phyloP scores from a whole-genome alignment of 2,329 filamentous ascomycete genomes.

The Colletotrichum tanaceti region DNA sequence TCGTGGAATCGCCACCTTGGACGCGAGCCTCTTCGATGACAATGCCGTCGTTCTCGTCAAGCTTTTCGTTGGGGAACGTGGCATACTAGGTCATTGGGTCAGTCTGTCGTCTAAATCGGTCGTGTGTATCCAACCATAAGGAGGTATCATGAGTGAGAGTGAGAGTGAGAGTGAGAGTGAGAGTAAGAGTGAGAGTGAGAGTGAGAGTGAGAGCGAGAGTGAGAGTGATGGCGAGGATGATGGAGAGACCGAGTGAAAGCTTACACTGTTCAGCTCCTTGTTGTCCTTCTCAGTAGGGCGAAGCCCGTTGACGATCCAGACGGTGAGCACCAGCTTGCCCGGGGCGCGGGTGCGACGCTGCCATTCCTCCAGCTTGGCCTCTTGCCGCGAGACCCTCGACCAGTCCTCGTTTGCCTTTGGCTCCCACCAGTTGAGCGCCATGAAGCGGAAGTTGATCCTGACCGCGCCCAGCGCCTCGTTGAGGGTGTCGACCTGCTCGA shows the following conservation, averaged over 20 bases:
- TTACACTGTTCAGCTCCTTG: conserved; percentile 32
- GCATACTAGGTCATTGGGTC: conserved; percentile 21
- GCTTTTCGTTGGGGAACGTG: conserved; percentile 33
- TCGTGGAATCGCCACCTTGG: conserved; percentile 41
- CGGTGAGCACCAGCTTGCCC: conserved; percentile 25
- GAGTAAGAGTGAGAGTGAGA: too few relatives aligned
- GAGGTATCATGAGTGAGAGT: too few relatives aligned
- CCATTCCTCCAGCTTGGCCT: conserved; percentile 30
- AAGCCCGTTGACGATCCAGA: conserved; percentile 31
- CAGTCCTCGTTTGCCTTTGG: conserved; percentile 30
- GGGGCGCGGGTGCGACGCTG: conserved; percentile 20
- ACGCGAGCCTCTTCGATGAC: conserved; percentile 32
- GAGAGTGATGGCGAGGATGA: too few relatives aligned
- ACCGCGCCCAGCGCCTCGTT: conserved; percentile 30
- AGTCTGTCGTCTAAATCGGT: neutral
- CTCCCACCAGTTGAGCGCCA: conserved; percentile 37
- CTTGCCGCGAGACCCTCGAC: conserved; percentile 11
- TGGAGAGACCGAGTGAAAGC: neutral
- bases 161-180: too few relatives aligned
- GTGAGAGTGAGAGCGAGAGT: too few relatives aligned
- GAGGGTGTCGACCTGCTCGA: conserved; percentile 12
- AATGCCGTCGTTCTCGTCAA: conserved; percentile 31
- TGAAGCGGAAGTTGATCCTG: conserved; percentile 34
- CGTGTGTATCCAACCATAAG: too few relatives aligned
- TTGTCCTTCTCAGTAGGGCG: neutral